phyloP scores from a whole-genome alignment of 75 land plant genomes.

The Isoetes taiwanensis region DNA sequence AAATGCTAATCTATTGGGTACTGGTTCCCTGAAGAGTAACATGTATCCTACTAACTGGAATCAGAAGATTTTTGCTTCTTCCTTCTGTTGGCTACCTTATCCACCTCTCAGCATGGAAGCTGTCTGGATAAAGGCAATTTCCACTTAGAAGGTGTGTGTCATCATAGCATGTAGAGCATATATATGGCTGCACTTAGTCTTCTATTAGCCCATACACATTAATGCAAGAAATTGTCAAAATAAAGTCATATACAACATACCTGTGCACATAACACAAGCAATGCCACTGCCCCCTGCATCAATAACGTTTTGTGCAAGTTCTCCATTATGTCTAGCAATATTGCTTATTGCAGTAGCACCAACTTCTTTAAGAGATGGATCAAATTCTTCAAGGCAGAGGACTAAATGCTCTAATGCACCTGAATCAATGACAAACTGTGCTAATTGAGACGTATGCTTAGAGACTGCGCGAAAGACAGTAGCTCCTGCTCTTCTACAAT shows the following conservation, averaged over 20 bases:
- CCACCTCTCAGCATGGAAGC: too few species aligned
- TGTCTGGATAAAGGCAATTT: too few species aligned
- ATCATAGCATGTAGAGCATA: too few species aligned
- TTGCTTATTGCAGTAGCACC: slow-evolving; percentile 2
- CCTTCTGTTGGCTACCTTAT: too few species aligned
- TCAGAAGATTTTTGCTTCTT: too few species aligned
- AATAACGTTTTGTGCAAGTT: background rate
- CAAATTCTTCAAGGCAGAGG: background rate
- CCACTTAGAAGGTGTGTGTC: too few species aligned
- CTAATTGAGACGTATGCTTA: background rate
- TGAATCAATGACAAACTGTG: background rate
- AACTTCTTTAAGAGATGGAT: slow-evolving; percentile 4
- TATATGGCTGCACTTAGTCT: too few species aligned
- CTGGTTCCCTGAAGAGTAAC: too few species aligned
- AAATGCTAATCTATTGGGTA: too few species aligned
- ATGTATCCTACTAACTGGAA: too few species aligned
- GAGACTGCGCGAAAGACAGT: background rate
- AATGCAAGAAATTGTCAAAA: background rate
- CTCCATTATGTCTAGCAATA: slow-evolving; percentile 2
- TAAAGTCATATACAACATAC: background rate
- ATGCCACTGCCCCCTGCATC: background rate
- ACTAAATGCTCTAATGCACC: background rate
- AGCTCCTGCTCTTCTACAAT: background rate
- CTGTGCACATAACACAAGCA: background rate
- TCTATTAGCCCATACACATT: too few species aligned